Evolutionary conservation across 768 basidiomycete genomes (phyloP).

Genomic region (Trichaptum fuscoviolaceum): DNA sequence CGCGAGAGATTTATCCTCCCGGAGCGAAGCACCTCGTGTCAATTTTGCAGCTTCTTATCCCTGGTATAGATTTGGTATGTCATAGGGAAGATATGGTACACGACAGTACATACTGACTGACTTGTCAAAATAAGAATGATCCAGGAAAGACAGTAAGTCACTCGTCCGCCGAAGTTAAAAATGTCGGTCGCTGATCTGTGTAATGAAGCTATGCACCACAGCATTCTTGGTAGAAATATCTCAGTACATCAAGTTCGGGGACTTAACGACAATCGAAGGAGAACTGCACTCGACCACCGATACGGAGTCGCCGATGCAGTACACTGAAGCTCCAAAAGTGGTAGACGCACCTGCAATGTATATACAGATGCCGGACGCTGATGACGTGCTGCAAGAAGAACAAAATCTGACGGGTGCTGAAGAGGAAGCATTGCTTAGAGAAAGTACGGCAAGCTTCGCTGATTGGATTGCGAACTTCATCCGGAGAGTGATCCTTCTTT

Average conservation of each 20-base stretch:
- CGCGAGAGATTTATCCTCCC: constrained; percentile 69
- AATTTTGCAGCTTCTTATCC: constrained; percentile 74
- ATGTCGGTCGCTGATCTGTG: constrained; percentile 13
- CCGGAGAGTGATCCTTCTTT: constrained; percentile 68
- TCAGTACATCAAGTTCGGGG: constrained; percentile 69
- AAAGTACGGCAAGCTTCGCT: constrained; percentile 68
- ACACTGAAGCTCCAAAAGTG: constrained; percentile 11
- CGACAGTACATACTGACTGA: constrained; percentile 7
- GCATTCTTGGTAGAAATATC: constrained; percentile 70
- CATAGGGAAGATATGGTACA: not conserved
- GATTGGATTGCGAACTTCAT: constrained; percentile 84
- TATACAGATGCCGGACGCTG: constrained; percentile 25
- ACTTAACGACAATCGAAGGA: constrained; percentile 38
- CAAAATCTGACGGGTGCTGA: constrained; percentile 48
- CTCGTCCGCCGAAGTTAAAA: constrained; percentile 1
- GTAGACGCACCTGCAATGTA: constrained; percentile 15
- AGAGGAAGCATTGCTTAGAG: constrained; percentile 67
- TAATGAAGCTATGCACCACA: constrained; percentile 59
- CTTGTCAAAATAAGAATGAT: constrained; percentile 49
- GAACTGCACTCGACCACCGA: not conserved
- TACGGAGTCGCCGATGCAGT: not conserved
- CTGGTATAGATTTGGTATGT: constrained; percentile 80
- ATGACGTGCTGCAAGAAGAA: constrained; percentile 33
- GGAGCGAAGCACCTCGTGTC: constrained; percentile 80
- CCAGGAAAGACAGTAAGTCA: constrained; percentile 65